Evolutionary conservation across 2,329 filamentous ascomycete species (phyloP).

Genomic region (Penicillium sumatraense): DNA sequence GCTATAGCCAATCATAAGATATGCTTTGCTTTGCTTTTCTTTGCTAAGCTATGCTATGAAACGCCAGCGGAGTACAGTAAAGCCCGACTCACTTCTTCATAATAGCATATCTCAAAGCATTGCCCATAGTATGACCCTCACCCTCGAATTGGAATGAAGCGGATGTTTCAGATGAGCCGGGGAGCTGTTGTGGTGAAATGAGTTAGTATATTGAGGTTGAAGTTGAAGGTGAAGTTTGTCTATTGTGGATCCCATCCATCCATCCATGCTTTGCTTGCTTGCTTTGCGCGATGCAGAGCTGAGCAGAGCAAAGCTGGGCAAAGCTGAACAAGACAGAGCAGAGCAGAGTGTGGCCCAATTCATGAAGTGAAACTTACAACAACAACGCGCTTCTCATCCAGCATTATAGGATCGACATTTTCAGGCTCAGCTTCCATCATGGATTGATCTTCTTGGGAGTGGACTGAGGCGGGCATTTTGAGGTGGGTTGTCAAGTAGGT

Average conservation of each 20-base stretch:
- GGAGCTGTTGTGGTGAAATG: conserved; percentile 73
- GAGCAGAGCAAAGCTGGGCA: no score
- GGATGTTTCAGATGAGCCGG: conserved; percentile 80
- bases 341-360: no score
- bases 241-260: no score
- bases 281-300: no score
- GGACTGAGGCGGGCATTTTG: conserved; percentile 49
- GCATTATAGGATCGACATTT: conserved; percentile 20
- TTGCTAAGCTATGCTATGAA: no score
- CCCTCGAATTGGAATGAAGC: conserved; percentile 94
- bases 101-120: conserved; percentile 90
- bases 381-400: conserved; percentile 60
- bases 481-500: neutral
- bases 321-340: no score
- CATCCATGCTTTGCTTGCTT: no score
- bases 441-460: conserved; percentile 42
- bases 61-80: neutral
- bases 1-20: no score
- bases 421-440: conserved; percentile 43
- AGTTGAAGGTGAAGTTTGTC: no score
- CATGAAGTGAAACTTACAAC: conserved; percentile 55
- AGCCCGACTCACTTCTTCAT: conserved; percentile 85
- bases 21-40: no score
- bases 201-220: no score
- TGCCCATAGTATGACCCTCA: conserved; percentile 94